Conservation (phyloP, 108 stramenopile genomes). For the Hondaea fermentalgiana region DNA sequence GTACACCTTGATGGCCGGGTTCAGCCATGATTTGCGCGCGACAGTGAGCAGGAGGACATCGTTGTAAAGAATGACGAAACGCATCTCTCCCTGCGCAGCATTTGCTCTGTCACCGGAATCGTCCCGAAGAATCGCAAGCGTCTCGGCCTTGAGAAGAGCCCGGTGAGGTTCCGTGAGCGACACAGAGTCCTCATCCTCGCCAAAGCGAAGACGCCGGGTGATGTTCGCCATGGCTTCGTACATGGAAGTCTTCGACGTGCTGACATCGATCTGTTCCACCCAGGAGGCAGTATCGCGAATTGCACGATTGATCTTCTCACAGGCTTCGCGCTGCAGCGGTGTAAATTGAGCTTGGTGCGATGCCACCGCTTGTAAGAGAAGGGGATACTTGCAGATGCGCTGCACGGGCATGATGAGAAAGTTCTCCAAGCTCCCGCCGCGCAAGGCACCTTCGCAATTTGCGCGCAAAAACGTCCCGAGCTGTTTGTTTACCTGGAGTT, state of each 20-base stretch:
- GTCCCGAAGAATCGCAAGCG: neutral
- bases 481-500: neutral
- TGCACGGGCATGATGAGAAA: conserved; percentile 5
- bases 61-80: neutral
- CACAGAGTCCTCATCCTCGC: neutral
- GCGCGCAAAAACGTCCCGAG: neutral
- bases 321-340: neutral
- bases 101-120: neutral
- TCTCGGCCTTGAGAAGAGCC: neutral
- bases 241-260: neutral
- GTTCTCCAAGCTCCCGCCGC: neutral
- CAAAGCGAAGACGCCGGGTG: neutral
- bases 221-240: neutral
- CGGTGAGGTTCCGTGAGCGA: neutral
- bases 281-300: neutral
- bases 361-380: neutral
- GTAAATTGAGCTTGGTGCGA: neutral
- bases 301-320: neutral
- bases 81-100: neutral
- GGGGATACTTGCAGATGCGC: neutral
- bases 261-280: neutral
- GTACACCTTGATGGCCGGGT: neutral
- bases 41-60: neutral
- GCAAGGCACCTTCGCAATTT: neutral
- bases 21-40: conserved; percentile 4